These are phyloP conservation scores for Diaporthe vaccinii DNA, from an alignment of 2,329 filamentous ascomycete species.

Conservation along the genomic window DNA sequence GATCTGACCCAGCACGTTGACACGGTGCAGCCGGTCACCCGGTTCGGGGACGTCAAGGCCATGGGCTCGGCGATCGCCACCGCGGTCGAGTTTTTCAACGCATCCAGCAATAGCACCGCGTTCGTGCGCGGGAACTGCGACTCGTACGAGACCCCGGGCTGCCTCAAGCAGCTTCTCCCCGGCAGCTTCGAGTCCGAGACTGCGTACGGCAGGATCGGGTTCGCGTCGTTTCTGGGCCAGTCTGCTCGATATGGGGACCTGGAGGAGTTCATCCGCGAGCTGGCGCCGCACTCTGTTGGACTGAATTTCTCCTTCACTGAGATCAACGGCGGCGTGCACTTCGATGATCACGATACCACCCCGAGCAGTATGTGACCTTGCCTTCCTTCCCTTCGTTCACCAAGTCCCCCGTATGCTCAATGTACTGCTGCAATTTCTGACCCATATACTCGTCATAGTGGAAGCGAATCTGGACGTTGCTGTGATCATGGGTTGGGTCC, in stretches of 20 bases:
- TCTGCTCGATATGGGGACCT: constrained; percentile 63
- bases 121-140: not conserved
- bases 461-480: constrained; percentile 78
- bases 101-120: constrained; percentile 51
- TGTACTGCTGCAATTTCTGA: not conserved
- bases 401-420: not conserved
- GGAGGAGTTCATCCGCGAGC: not conserved
- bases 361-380: too few relatives aligned
- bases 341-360: not conserved
- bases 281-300: not conserved
- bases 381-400: not conserved
- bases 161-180: constrained; percentile 53
- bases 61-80: constrained; percentile 44
- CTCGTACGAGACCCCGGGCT: not conserved
- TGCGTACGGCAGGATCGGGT: constrained; percentile 58
- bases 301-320: constrained; percentile 67
- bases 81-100: not conserved
- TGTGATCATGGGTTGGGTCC: constrained; percentile 68
- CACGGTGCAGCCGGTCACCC: constrained; percentile 64
- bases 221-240: constrained; percentile 66
- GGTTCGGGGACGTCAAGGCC: constrained; percentile 57
- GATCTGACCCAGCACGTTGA: constrained; percentile 55
- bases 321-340: constrained; percentile 57
- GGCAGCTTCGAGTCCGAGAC: constrained; percentile 59
- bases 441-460: not conserved